phyloP scores from a whole-genome alignment of 1,284 basidiomycete species.

The Leccinum huronense region DNA sequence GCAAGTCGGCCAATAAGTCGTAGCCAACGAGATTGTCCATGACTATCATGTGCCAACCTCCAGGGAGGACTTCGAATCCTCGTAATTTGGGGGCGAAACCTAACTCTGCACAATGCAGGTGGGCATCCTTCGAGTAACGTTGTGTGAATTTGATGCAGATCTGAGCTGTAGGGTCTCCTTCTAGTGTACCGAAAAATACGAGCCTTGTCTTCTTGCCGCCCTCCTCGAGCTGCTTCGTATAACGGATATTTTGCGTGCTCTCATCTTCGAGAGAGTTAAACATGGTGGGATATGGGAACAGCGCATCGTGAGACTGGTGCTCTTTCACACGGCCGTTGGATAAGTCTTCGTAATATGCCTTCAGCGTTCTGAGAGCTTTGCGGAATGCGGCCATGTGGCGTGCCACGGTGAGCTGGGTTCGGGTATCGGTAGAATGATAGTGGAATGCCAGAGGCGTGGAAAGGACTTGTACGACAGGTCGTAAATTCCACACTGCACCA shows the following conservation, averaged over 20 bases:
- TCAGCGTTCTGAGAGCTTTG: background rate
- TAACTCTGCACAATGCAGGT: background rate
- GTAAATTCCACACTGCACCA: background rate
- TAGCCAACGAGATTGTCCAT: background rate
- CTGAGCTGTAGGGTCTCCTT: background rate
- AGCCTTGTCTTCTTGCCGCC: background rate
- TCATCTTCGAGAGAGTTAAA: background rate
- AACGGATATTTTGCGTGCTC: background rate
- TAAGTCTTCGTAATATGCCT: no score
- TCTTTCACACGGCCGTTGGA: background rate
- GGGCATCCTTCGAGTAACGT: background rate
- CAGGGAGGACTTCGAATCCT: no score
- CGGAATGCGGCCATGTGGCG: background rate
- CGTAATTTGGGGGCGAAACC: no score
- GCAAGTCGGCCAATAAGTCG: background rate
- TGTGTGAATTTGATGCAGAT: constrained; percentile 1
- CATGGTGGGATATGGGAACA: background rate
- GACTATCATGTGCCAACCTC: no score
- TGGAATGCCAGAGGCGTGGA: background rate
- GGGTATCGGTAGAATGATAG: background rate
- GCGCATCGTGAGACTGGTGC: background rate
- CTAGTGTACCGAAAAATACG: background rate
- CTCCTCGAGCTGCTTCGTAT: background rate
- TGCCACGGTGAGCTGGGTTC: background rate
- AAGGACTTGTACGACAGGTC: background rate